Evolutionary conservation across 2,329 filamentous ascomycete genomes (phyloP).

Genomic region (Hypoxylon sp.): DNA sequence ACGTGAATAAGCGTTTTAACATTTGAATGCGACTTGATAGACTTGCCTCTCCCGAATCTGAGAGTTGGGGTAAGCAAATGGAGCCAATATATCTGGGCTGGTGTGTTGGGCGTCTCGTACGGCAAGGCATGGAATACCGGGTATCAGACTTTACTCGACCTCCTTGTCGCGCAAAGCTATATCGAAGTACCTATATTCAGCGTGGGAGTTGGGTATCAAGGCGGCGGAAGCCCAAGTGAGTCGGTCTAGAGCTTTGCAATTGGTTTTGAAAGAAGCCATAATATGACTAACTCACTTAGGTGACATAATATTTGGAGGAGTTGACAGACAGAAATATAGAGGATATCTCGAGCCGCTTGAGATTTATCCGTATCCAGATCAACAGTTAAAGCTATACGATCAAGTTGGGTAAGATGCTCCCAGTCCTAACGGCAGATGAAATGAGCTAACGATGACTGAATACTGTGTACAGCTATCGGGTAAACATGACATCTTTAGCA

Average conservation of each 20-base stretch:
- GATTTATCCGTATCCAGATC: constrained; percentile 56
- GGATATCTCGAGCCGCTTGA: constrained; percentile 55
- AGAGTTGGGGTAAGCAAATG: constrained; percentile 57
- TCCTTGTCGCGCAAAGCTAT: constrained; percentile 53
- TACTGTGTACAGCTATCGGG: constrained; percentile 57
- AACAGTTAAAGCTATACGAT: constrained; percentile 54
- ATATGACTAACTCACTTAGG: constrained; percentile 42
- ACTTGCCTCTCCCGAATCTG: constrained; percentile 52
- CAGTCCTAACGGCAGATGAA: neutral
- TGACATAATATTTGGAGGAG: constrained; percentile 62
- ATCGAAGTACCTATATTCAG: constrained; percentile 58
- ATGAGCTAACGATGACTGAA: no score
- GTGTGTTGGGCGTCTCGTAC: constrained; percentile 58
- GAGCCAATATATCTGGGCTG: constrained; percentile 57
- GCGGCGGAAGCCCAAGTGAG: constrained; percentile 53
- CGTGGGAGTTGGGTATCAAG: constrained; percentile 55
- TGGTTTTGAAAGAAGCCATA: neutral
- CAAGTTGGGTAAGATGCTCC: constrained; percentile 52
- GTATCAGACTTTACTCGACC: constrained; percentile 56
- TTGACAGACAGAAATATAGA: constrained; percentile 62
- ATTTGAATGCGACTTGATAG: constrained; percentile 32
- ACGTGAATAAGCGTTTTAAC: neutral
- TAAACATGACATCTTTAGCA: constrained; percentile 57
- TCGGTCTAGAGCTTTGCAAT: neutral
- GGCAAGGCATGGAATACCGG: constrained; percentile 55